phyloP scores from a whole-genome alignment of 768 basidiomycete genomes.

The Pleurotus tuoliensis region DNA sequence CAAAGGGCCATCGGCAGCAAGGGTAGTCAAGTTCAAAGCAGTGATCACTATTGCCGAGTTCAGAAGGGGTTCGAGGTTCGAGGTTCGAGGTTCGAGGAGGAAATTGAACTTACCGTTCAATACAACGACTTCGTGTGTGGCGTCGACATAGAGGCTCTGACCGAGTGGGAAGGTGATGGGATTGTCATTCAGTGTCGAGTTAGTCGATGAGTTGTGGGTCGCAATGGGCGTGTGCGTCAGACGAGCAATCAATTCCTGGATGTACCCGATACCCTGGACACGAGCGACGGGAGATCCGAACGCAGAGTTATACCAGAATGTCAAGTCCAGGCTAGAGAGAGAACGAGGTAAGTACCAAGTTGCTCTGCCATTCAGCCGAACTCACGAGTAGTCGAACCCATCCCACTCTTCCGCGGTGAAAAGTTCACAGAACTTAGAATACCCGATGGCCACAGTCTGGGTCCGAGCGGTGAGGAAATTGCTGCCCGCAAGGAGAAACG shows the following conservation, averaged over 20 bases:
- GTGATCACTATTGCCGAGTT: conserved; percentile 56
- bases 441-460: conserved; percentile 87
- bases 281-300: conserved; percentile 82
- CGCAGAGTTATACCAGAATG: conserved; percentile 55
- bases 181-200: conserved; percentile 73
- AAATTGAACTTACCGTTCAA: conserved; percentile 56
- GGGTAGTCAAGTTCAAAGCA: conserved; percentile 76
- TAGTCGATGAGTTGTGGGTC: conserved; percentile 78
- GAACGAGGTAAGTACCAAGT: not conserved
- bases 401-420: conserved; percentile 94
- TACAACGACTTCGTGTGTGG: conserved; percentile 89
- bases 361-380: conserved; percentile 6
- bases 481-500: not conserved
- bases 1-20: conserved; percentile 71
- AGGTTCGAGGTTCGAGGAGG: not conserved
- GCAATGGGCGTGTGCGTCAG: conserved; percentile 72
- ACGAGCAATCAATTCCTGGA: conserved; percentile 81
- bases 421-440: conserved; percentile 85
- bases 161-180: conserved; percentile 66
- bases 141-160: conserved; percentile 80
- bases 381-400: conserved; percentile 84
- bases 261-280: conserved; percentile 72
- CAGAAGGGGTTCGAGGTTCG: conserved; percentile 1
- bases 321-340: conserved; percentile 3
- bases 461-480: not conserved